Evolutionary conservation across 306 rosid genomes (phyloP), one percentile per base, ranked within the genome.

Genomic region (Vicia villosa): DNA sequence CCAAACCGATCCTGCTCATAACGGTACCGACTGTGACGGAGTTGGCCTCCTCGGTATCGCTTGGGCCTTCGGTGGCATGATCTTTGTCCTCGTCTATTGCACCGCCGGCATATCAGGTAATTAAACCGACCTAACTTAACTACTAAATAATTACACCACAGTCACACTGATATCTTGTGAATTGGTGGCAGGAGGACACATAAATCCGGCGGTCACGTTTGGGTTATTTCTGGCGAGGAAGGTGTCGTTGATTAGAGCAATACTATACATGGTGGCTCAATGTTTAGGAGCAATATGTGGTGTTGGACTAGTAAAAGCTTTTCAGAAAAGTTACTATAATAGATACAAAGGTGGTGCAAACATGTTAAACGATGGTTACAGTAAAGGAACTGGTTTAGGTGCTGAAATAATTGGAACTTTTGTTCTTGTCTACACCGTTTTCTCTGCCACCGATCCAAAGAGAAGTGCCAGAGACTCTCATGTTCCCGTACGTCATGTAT

Each of bases 11-110:
- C 5, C 69, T 6, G 46, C 28, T 7, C 14, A 12, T 0, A 15
- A 10, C 5, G 70, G 17, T 9, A 34, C 66, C 58, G 42, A 4
- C 1, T 83, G 83, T 1, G 66, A 1, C 38, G 74, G 86, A n/a
- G 81, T 83, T 10, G 83, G 81, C 28, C 26, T 75, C 63, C 86
- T 83, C 17, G 86, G 86, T 51, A 79, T 83, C 66, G 86, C 86
- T 5, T 83, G 83, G 86, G 80, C 87, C 22, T 80, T 83, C 24
- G 87, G 88, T 4, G 88, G 88, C 83, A 84, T 80, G 88, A 84
- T 82, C 6, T 82, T 82, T 28, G 42, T 82, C 21, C 86, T 82
- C n/a, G 86, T 82, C 41, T 82, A 82, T 56, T 78, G 86, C 81
- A 82, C 86, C 19, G 86, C 86, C 26, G 83, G 86, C 34, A 82